Base-by-base conservation (phyloP, 140 eudicot species). In the Erigeron philadelphicus region DNA sequence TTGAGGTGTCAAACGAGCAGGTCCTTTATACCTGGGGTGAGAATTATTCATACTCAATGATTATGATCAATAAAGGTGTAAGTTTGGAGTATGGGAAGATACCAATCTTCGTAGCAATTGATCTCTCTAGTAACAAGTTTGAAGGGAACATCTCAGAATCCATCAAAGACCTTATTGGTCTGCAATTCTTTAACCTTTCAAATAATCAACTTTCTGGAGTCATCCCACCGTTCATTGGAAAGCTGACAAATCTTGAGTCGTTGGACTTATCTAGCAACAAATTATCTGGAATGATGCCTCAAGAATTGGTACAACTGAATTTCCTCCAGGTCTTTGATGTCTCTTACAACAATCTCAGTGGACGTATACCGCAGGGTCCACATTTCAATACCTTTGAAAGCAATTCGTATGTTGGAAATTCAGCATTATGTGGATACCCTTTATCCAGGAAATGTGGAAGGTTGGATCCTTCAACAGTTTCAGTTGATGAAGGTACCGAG, bases 401-500 rank as follows among this genome's bases (percentile, higher is more conserved):
- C 49, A 61, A 4, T 11, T 61, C 67, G 1, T 61, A 61, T 10
- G 16, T 12, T 10, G 67, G 67, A 1, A 61, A 61, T 13, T 11
- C 11, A 2, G 48, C 6, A 35, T 38, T 61, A 23, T 61, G 67
- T 61, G 67, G 67, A 41, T 21, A 40, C 9, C 67, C 67, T 12
- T 61, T 61, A 61, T 61, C 67, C 13, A 61, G 13, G 49, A 11
- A 61, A 12, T 61, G 67, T 61, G 13, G 25, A 5, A 61, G 3
- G 15, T n/a, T 23, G 11, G 48, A 46, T 6, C 66, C 54, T 41
- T 73, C 63, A 19, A 3, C 67, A 18, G 11, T 21, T 8, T 5
- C 61, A 12, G 0, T 21, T 9, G 52, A 56, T 11, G 76, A 67
- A 66, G 84, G 45, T n/a, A 13, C 16, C 18, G 65, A 55, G 17